These are phyloP conservation scores for Acorus calamus DNA, from an alignment of 106 monocot genomes.

Conservation along the genomic window DNA sequence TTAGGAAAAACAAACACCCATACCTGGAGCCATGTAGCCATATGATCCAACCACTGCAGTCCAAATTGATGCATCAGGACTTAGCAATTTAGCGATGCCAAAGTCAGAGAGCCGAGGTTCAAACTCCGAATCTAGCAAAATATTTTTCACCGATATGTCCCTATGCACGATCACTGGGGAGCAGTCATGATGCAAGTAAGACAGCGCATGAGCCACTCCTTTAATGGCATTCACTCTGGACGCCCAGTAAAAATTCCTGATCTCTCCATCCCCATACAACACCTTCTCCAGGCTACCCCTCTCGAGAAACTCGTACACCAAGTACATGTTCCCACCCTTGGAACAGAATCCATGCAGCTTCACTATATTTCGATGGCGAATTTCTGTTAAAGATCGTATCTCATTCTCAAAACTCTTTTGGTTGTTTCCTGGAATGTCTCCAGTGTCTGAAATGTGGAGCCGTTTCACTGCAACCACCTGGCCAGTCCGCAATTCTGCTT, in stretches of 20 bases:
- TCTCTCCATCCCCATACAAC: slow-evolving; percentile 44
- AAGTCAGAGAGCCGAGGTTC: no score
- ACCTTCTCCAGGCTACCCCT: slow-evolving; percentile 61
- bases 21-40: slow-evolving; percentile 95
- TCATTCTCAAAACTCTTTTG: slow-evolving; percentile 67
- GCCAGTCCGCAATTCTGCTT: slow-evolving; percentile 39
- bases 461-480: slow-evolving; percentile 62
- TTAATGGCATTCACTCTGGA: slow-evolving; percentile 44
- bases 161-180: slow-evolving; percentile 55
- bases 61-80: slow-evolving; percentile 40
- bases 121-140: no score
- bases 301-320: no score
- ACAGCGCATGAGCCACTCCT: slow-evolving; percentile 66
- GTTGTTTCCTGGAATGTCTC: slow-evolving; percentile 16
- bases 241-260: slow-evolving; percentile 42
- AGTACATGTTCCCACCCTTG: slow-evolving; percentile 37
- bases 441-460: slow-evolving; percentile 18
- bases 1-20: not conserved
- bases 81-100: slow-evolving; percentile 46
- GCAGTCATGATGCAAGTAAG: slow-evolving; percentile 77
- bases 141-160: slow-evolving; percentile 52
- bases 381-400: slow-evolving; percentile 54
- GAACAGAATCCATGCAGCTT: slow-evolving; percentile 68
- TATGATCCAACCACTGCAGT: slow-evolving; percentile 63
- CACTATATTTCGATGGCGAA: slow-evolving; percentile 74